Conservation (phyloP, 371 early-diverging fungal genomes). For the Parasitella parasitica region DNA sequence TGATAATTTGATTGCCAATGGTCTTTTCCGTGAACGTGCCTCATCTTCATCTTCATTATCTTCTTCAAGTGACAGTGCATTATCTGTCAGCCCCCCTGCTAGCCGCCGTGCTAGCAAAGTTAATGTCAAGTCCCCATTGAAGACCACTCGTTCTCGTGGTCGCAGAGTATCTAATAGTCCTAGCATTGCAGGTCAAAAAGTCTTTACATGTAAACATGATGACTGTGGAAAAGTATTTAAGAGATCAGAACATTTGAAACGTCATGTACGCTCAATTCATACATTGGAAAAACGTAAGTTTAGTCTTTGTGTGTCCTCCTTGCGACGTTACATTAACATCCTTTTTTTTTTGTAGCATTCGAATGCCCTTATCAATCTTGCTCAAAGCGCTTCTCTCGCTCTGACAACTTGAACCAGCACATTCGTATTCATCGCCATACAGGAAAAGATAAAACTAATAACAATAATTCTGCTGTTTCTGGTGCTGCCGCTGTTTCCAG, state of each 20-base stretch:
- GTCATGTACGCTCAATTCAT: conserved; percentile 72
- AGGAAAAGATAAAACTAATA: conserved; percentile 24
- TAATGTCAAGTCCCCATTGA: conserved; percentile 15
- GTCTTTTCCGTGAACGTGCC: conserved; percentile 23
- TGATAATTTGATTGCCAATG: not conserved
- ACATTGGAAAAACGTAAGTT: conserved; percentile 57
- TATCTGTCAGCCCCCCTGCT: conserved; percentile 10
- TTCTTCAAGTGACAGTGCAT: conserved; percentile 12
- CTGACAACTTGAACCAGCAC: conserved; percentile 81
- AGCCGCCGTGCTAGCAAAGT: conserved; percentile 9
- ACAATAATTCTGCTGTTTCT: conserved; percentile 5
- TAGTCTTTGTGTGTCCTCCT: not conserved
- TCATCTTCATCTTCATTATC: conserved; percentile 24
- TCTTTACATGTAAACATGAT: conserved; percentile 51
- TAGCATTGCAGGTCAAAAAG: conserved; percentile 43
- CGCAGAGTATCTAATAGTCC: conserved; percentile 41
- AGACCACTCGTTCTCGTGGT: conserved; percentile 32
- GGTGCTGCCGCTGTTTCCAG: not conserved
- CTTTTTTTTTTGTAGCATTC: conserved; percentile 43
- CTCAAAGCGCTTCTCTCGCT: conserved; percentile 78
- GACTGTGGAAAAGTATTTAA: conserved; percentile 80
- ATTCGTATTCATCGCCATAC: conserved; percentile 64
- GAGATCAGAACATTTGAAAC: conserved; percentile 80
- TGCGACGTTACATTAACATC: not conserved
- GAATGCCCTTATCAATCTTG: conserved; percentile 73